Conservation (phyloP, 305 asterid genomes). For the Fraxinus latifolia region DNA sequence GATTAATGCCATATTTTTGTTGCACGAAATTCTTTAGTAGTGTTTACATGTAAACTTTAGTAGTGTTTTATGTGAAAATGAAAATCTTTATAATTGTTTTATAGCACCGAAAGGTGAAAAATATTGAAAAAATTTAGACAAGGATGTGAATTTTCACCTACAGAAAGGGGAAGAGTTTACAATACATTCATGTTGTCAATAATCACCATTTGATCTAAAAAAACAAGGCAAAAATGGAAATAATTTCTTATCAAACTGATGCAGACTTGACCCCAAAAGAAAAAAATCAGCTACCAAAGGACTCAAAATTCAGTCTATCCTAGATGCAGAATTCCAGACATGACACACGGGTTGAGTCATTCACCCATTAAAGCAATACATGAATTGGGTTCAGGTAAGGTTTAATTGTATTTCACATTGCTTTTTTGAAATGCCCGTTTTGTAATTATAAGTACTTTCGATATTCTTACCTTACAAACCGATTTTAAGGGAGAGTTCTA, state of each 20-base stretch:
- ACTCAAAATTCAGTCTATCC: neutral
- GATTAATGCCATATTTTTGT: neutral
- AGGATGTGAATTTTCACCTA: neutral
- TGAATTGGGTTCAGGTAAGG: neutral
- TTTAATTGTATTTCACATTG: neutral
- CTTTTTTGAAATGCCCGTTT: neutral
- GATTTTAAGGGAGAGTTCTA: neutral
- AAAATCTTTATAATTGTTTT: neutral
- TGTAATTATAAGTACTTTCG: neutral
- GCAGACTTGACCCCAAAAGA: neutral
- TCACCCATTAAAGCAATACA: neutral
- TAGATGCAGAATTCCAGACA: neutral
- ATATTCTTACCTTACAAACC: neutral
- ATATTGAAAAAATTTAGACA: neutral
- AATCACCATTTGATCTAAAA: neutral
- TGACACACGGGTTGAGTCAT: neutral
- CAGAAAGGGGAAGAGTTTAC: neutral
- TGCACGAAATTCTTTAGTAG: neutral
- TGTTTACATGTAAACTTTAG: neutral
- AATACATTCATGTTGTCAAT: neutral
- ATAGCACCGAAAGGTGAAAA: neutral
- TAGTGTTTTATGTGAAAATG: neutral
- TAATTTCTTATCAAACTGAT: neutral
- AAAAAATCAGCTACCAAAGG: neutral
- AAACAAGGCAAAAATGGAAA: neutral